phyloP scores from a whole-genome alignment of 1,284 basidiomycete genomes.

The Xerocomus nothofagi region DNA sequence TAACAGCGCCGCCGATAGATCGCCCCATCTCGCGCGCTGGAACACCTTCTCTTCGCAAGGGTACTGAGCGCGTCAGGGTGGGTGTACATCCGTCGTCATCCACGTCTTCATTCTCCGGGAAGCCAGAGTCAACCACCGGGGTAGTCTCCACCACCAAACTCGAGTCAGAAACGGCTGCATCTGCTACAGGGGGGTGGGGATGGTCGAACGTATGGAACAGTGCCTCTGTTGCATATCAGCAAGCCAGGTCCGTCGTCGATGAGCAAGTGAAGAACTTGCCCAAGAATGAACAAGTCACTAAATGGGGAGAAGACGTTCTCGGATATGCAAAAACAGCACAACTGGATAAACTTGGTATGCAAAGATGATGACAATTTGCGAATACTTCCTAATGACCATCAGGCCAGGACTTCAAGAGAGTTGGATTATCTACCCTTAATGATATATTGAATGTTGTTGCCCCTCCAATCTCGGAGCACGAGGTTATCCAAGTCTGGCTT shows the following conservation, averaged over 20 bases:
- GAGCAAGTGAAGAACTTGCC: slow-evolving; percentile 85
- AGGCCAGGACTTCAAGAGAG: slow-evolving; percentile 87
- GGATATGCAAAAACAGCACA: slow-evolving; percentile 76
- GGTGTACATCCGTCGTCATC: slow-evolving; percentile 46
- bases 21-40: slow-evolving; percentile 64
- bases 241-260: slow-evolving; percentile 85
- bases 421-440: slow-evolving; percentile 83
- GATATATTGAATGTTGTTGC: slow-evolving; percentile 96
- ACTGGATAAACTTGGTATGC: slow-evolving; percentile 76
- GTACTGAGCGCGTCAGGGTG: slow-evolving; percentile 72
- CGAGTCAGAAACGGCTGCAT: slow-evolving; percentile 19
- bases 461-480: slow-evolving; percentile 96
- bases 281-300: slow-evolving; percentile 77
- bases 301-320: slow-evolving; percentile 68
- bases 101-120: slow-evolving; percentile 40
- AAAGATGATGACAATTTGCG: slow-evolving; percentile 11
- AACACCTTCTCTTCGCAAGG: slow-evolving; percentile 73
- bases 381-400: slow-evolving; percentile 8
- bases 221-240: slow-evolving; percentile 84
- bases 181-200: slow-evolving; percentile 57
- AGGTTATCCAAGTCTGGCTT: slow-evolving; percentile 94
- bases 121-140: slow-evolving; percentile 30
- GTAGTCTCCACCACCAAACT: slow-evolving; percentile 26
- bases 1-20: slow-evolving; percentile 53
- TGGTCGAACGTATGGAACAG: slow-evolving; percentile 88